Base-by-base conservation (phyloP, 495 filamentous ascomycete species). In the Aspergillus diversus region DNA sequence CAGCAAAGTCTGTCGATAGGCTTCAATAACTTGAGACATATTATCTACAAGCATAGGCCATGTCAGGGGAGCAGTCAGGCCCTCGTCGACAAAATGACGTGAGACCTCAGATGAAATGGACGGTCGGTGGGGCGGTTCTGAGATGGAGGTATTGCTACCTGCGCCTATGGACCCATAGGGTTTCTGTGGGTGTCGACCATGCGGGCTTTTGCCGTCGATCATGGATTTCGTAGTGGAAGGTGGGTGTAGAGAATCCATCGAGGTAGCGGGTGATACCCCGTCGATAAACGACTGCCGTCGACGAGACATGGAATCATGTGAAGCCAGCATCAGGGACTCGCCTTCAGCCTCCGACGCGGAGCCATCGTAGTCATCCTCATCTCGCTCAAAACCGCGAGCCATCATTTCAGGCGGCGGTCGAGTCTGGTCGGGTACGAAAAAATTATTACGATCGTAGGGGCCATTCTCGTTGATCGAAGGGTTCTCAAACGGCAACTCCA, bases 331-430 rank as follows among this genome's bases (percentile, higher is more conserved):
- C 61, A 85, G 67, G n/a, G 86, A 86, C 64, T 81, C 83, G 46
- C 86, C 87, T 68, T 97, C 94, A 7, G 87, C 80, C 73, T 97
- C 95, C 3, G 94, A 97, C n/a, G 89, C 90, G 15, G 93, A 94
- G 56, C 88, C 88, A 47, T 90, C 91, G 57, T 92, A 91, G 17
- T 93, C 90, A 65, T 91, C 92, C 69, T 96, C 93, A 61, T 96
- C 92, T 5, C 83, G 80, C 66, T 87, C 86, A 69, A 94, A 87
- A 3, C 93, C 93, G 53, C 90, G 83, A 16, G 91, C 92, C 86
- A 97, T 90, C 76, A 97, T 81, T 76, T 98, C 94, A n/a, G 92
- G 85, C 15, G 95, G 96, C 15, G 93, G 91, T 33, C 92, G 87
- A 21, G 96, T 97, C 72, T 92, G 89, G 56, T 96, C 92, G 35